Conservation (phyloP, 139 green algal species). For the Chlorella vulgaris region DNA sequence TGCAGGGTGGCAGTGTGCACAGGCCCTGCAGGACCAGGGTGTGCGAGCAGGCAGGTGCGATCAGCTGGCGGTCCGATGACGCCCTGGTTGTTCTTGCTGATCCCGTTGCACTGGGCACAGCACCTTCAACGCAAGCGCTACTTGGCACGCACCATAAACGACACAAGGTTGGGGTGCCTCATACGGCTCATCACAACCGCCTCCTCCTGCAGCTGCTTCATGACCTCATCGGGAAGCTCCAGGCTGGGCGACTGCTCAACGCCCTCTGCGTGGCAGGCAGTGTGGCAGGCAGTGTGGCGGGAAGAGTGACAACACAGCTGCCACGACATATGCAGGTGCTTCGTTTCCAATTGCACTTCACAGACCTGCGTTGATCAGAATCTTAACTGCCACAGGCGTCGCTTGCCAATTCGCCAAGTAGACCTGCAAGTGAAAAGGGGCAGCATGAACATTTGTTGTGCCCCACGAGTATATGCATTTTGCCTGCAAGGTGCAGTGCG, state of each 20-base stretch:
- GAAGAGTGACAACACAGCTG: background rate
- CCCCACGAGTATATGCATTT: background rate
- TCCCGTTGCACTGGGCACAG: too few relatives aligned
- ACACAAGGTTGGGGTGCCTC: conserved; percentile 58
- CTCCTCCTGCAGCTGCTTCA: conserved; percentile 32
- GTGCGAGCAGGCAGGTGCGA: background rate
- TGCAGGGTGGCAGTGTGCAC: conserved; percentile 54
- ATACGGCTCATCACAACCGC: conserved; percentile 53
- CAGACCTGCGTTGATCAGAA: conserved; percentile 3
- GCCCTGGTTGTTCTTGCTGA: too few relatives aligned
- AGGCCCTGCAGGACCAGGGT: conserved; percentile 24
- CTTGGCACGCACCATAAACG: conserved; percentile 40
- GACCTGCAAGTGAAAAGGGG: background rate
- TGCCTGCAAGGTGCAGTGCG: background rate
- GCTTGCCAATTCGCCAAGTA: conserved; percentile 23
- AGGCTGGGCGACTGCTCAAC: background rate
- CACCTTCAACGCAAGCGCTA: too few relatives aligned
- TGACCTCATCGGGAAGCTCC: background rate
- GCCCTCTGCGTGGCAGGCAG: background rate
- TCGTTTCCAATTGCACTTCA: too few relatives aligned
- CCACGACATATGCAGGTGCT: too few relatives aligned
- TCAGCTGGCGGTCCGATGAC: background rate
- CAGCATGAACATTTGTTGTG: background rate
- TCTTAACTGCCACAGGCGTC: background rate
- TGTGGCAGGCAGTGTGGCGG: background rate